Evolutionary conservation across 495 filamentous ascomycete genomes (phyloP).

Genomic region (Hypomontagnella submonticulosa): DNA sequence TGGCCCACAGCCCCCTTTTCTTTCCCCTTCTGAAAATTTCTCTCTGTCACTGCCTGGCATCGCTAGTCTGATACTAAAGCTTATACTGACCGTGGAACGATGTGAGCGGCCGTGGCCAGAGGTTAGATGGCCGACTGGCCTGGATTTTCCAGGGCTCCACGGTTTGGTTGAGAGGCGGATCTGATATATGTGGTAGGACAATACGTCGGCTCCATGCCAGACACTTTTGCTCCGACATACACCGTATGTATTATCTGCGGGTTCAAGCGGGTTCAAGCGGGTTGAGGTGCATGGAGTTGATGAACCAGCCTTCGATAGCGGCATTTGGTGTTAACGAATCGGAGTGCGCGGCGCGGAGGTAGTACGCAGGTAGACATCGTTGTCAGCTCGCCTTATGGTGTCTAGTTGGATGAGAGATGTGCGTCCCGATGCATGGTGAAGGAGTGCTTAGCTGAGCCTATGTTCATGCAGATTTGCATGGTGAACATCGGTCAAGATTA

Average conservation of each 20-base stretch:
- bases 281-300: slow-evolving; percentile 10
- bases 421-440: slow-evolving; percentile 14
- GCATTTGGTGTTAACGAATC: not conserved
- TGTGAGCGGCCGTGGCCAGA: slow-evolving; percentile 14
- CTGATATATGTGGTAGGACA: slow-evolving; percentile 20
- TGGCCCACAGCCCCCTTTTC: slow-evolving; percentile 60
- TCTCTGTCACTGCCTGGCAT: slow-evolving; percentile 2
- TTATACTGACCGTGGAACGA: slow-evolving; percentile 1
- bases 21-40: slow-evolving; percentile 36
- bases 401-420: slow-evolving; percentile 4
- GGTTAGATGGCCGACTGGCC: slow-evolving; percentile 1
- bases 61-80: slow-evolving; percentile 4
- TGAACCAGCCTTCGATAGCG: not conserved
- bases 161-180: slow-evolving; percentile 22
- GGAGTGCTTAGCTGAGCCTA: slow-evolving; percentile 7
- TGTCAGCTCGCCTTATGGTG: slow-evolving; percentile 15
- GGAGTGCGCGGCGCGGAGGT: slow-evolving; percentile 10
- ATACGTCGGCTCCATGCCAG: slow-evolving; percentile 13
- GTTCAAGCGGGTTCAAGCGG: slow-evolving; percentile 5
- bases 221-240: slow-evolving; percentile 14
- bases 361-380: slow-evolving; percentile 12
- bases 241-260: slow-evolving; percentile 1
- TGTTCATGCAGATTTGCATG: slow-evolving; percentile 2
- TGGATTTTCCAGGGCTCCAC: slow-evolving; percentile 2
- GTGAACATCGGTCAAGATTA: slow-evolving; percentile 21